Base-by-base conservation (phyloP, 2,329 filamentous ascomycete species). In the Botrytis porri region DNA sequence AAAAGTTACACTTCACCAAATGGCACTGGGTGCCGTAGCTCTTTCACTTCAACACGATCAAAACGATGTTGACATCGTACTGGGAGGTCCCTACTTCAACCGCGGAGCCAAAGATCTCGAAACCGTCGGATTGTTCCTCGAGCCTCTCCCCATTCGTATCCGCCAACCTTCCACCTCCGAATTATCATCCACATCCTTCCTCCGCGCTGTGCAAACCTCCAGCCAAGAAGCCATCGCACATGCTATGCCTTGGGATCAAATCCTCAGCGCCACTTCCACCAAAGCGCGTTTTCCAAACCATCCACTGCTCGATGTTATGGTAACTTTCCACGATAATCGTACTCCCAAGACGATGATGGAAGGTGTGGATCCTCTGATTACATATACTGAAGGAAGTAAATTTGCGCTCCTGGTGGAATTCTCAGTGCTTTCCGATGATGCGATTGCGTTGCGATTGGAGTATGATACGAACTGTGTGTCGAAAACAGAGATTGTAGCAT, bases 71-170 rank as follows among this genome's bases (percentile, higher is more conserved):
- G 80, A 81, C 67, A 75, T 81, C 16, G 62, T 77, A 3, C 20
- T 81, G 1, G 80, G 80, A 6, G 71, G 64, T 16, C 81, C 81
- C 18, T 81, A 77, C 43, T 45, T 80, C 9, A 81, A 81, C 70
- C 79, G 80, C 25, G 35, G n/a, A 1, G 74, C 73, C 2, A 74
- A 75, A 20, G 80, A 81, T 67, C 41, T 76, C 22, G 66, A 77
- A 73, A 80, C 25, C 72, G 79, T 54, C 22, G 67, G 69, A 54
- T 20, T 67, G 37, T 73, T 75, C 59, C 48, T 73, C 41, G 59
- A 70, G 35, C 59, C 67, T 1, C 60, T 73, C 3, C 72, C 72
- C 10, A 73, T 73, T 4, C 29, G 61, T 20, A 72, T 75, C 35
- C 45, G 25, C 4, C 63, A 67, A 7, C 22, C 61, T 5, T 37